Evolutionary conservation across 2,329 filamentous ascomycete species (phyloP), one percentile per base, ranked within the genome.

Genomic region (Magnaporthiopsis rhizophila): DNA sequence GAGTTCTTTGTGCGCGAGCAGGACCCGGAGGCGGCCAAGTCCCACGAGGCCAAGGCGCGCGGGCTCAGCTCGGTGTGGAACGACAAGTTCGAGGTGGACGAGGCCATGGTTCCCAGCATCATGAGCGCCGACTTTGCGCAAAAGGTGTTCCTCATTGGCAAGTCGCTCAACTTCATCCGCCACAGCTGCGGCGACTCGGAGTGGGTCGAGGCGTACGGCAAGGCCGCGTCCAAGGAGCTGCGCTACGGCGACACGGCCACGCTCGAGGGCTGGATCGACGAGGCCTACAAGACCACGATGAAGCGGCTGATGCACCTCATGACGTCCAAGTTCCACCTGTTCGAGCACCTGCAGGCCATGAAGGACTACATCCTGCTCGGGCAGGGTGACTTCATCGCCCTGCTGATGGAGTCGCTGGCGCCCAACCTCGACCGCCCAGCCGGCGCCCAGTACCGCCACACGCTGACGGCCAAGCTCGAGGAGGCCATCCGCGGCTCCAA

Each of bases 231-330:
- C 12, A 96, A 95, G 75, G 92, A 97, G 75, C 82, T 99, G 45
- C 86, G 87, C 61, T 98, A 99, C 72, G 93, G 93, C 62, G 94
- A 98, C 75, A 97, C 93, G 9, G 91, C 91, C 0, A 96, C 89
- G 1, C 83, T 99, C 0, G 93, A 97, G 74, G 86, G 87, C 0
- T 97, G 92, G 76, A 99, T 99, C 70, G 95, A 97, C 70, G 91
- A 97, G 70, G 95, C 96, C 2, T 97, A 99, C 79, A 97, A 96
- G 76, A 95, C 92, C 0, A 98, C 96, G 7, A 99, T 99, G 94
- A 92, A 92, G 65, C 89, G 94, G 18, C 82, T 98, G 34, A 96
- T 97, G 71, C 84, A 93, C 72, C 84, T 99, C 64, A 97, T 99
- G 94, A 90, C 89, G 63, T 88, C 89, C 69, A 98, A 97, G 72